A percentile compares a stretch with the other conserved stretches of the same genome.
These are phyloP conservation scores for Solanum chaucha DNA, from an alignment of 257 asterid species.

Conservation along the genomic window DNA sequence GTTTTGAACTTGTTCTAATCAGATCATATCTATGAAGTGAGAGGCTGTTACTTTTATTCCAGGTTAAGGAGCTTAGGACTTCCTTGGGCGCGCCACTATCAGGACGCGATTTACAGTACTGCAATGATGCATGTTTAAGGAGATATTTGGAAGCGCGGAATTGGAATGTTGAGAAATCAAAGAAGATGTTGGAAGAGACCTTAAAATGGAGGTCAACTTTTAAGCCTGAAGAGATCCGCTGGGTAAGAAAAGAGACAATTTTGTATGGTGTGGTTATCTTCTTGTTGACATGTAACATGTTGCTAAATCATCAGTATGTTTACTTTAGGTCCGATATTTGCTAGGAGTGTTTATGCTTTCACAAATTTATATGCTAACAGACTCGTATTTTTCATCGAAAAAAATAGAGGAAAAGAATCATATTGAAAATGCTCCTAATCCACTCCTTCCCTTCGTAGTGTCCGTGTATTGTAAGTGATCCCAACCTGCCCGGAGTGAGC, in stretches of 20 bases:
- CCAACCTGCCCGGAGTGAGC: background rate
- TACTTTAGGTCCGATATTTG: background rate
- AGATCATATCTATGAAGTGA: background rate
- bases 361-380: background rate
- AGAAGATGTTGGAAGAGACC: constrained; percentile 91
- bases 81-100: constrained; percentile 57
- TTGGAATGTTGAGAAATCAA: constrained; percentile 79
- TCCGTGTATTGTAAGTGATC: background rate
- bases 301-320: background rate
- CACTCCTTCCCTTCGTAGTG: background rate
- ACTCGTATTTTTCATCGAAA: background rate
- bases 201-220: constrained; percentile 73
- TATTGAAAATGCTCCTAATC: background rate
- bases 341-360: background rate
- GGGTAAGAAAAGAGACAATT: constrained; percentile 41
- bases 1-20: background rate
- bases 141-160: constrained; percentile 79
- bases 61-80: constrained; percentile 72
- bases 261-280: background rate
- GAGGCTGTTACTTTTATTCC: constrained; percentile 1
- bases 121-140: constrained; percentile 72
- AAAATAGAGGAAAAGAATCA: background rate
- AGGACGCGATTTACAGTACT: constrained; percentile 51
- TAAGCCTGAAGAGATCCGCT: constrained; percentile 94
- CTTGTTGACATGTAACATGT: background rate